Evolutionary conservation across 768 basidiomycete species (phyloP).

Genomic region (Macrolepiota fuliginosa): DNA sequence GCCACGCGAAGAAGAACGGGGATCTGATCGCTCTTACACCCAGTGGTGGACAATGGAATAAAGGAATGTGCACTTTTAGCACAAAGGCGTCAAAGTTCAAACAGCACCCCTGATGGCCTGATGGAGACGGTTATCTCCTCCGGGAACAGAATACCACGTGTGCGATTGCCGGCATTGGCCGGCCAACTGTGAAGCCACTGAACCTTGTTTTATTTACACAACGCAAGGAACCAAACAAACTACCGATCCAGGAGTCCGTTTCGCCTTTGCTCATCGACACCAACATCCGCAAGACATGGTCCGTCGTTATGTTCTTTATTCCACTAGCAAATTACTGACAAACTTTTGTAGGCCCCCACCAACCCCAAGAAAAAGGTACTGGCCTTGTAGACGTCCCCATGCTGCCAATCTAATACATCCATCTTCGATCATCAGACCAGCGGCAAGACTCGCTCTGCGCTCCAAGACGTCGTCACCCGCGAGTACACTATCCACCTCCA

Average conservation of each 20-base stretch:
- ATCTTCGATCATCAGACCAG: slow-evolving; percentile 40
- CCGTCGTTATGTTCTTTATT: slow-evolving; percentile 23
- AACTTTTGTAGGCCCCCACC: slow-evolving; percentile 41
- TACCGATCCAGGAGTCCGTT: slow-evolving; percentile 14
- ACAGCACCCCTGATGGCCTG: too few relatives aligned
- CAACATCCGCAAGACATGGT: slow-evolving; percentile 74
- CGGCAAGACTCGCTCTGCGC: slow-evolving; percentile 92
- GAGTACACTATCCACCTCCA: slow-evolving; percentile 99
- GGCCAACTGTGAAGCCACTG: slow-evolving; percentile 47
- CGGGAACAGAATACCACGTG: not conserved
- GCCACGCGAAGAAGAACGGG: not conserved
- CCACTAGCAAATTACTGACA: not conserved
- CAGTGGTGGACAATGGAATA: slow-evolving; percentile 15
- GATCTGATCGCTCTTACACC: not conserved
- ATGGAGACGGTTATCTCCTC: too few relatives aligned
- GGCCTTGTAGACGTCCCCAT: not conserved
- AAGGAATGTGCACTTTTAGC: slow-evolving; percentile 27
- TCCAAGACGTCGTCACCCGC: slow-evolving; percentile 96
- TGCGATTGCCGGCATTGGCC: slow-evolving; percentile 29
- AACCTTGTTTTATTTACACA: slow-evolving; percentile 54
- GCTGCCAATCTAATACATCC: slow-evolving; percentile 1
- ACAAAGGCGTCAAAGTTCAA: slow-evolving; percentile 26
- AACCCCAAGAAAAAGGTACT: slow-evolving; percentile 58
- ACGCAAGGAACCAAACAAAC: slow-evolving; percentile 40
- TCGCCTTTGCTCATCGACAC: slow-evolving; percentile 47